Percentiles rank a stretch among this genome's conserved stretches.
These are phyloP conservation scores for Podaxis mareebaensis DNA, from an alignment of 768 basidiomycete species.

Conservation along the genomic window DNA sequence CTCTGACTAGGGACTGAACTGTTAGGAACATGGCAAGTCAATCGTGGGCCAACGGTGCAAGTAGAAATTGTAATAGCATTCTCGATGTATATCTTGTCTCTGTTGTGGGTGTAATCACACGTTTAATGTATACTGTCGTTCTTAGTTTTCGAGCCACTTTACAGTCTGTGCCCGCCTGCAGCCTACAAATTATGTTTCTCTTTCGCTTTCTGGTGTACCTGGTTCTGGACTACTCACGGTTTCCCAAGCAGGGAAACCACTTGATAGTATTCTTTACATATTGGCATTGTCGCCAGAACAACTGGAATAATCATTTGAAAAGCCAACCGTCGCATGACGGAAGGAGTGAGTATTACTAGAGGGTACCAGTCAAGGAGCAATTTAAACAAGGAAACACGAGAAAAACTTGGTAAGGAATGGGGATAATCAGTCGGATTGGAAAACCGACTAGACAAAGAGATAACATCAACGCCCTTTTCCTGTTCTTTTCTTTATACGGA, in stretches of 20 bases:
- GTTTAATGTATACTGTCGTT: not conserved
- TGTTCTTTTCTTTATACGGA: conserved; percentile 14
- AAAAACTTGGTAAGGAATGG: conserved; percentile 11
- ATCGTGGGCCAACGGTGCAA: conserved; percentile 89
- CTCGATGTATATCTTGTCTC: conserved; percentile 7
- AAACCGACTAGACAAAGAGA: not conserved
- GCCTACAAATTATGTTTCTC: not conserved
- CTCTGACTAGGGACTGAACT: not conserved
- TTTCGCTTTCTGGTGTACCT: not conserved
- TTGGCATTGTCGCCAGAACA: not conserved
- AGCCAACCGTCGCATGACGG: not conserved
- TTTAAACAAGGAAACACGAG: conserved; percentile 9
- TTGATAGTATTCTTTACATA: too few species aligned
- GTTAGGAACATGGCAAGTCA: conserved; percentile 76
- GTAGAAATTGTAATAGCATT: conserved; percentile 33
- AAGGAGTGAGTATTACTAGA: conserved; percentile 14
- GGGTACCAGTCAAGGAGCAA: conserved; percentile 8
- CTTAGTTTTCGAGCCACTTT: not conserved
- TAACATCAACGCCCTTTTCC: conserved; percentile 12
- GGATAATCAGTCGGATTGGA: not conserved
- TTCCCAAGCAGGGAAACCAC: too few species aligned
- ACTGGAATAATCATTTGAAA: conserved; percentile 3
- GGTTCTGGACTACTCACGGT: too few species aligned
- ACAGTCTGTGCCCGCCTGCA: too few species aligned
- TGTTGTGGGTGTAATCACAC: not conserved